A percentile compares a stretch with the other conserved stretches of the same genome.
phyloP scores from a whole-genome alignment of 1,139 yeast species.

The Debaryomycetaceae sp. region DNA sequence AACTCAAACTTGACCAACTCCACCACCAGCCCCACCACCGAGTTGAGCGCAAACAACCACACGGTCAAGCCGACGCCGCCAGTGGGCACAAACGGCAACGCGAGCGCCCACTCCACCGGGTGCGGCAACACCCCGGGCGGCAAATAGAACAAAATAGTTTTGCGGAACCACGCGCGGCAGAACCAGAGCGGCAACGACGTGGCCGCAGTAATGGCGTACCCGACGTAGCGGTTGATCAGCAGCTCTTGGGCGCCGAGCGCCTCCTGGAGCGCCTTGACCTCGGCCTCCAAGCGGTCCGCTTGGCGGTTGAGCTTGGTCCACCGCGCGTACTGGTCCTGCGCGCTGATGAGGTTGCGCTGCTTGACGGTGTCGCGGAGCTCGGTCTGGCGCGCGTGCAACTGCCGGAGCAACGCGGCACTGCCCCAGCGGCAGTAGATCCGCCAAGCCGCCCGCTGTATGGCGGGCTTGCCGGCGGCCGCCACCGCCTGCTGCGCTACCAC shows the following conservation, averaged over 20 bases:
- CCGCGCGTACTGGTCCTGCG: constrained; percentile 91
- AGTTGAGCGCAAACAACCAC: constrained; percentile 43
- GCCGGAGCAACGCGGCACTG: background rate
- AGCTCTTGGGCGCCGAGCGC: constrained; percentile 33
- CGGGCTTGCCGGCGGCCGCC: constrained; percentile 29
- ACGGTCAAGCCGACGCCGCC: constrained; percentile 51
- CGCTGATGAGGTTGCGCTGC: constrained; percentile 62
- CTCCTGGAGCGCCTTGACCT: constrained; percentile 42
- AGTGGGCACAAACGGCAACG: constrained; percentile 57
- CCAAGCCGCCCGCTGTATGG: constrained; percentile 40
- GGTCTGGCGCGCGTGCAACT: constrained; percentile 32
- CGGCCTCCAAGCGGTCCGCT: constrained; percentile 52
- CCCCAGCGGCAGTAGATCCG: constrained; percentile 23
- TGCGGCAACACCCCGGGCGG: constrained; percentile 58
- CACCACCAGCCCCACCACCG: constrained; percentile 24
- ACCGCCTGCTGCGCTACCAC: constrained; percentile 29
- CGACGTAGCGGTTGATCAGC: constrained; percentile 29
- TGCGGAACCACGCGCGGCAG: constrained; percentile 54
- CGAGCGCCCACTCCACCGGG: constrained; percentile 50
- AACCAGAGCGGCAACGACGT: constrained; percentile 46
- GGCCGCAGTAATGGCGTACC: constrained; percentile 20
- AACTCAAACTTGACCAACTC: constrained; percentile 27
- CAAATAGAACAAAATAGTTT: constrained; percentile 55
- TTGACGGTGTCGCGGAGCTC: constrained; percentile 46
- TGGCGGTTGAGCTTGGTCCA: constrained; percentile 92